Conservation (phyloP, 768 basidiomycete genomes). For the Pulveroboletus sp. region DNA sequence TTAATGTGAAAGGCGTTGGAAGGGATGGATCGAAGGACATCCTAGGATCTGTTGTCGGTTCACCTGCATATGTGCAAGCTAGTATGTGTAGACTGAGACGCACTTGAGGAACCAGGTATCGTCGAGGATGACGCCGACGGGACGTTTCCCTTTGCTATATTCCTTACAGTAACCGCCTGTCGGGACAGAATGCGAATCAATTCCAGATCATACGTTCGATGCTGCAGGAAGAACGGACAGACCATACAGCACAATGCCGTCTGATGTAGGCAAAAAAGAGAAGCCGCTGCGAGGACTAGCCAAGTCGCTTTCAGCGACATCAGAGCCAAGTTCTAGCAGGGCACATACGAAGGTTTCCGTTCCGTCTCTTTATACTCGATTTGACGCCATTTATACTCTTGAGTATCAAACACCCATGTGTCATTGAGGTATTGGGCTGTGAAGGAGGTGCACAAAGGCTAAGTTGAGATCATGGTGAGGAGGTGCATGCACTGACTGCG, state of each 20-base stretch:
- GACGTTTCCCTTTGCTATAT: constrained; percentile 79
- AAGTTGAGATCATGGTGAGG: neutral
- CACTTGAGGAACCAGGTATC: constrained; percentile 87
- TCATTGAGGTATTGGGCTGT: constrained; percentile 79
- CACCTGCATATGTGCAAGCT: neutral
- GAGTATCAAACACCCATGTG: constrained; percentile 80
- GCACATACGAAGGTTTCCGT: constrained; percentile 61
- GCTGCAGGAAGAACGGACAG: constrained; percentile 1
- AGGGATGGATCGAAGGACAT: constrained; percentile 29
- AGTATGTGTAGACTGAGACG: constrained; percentile 11
- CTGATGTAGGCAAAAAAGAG: constrained; percentile 72
- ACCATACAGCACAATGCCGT: constrained; percentile 82
- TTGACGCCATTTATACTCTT: constrained; percentile 82
- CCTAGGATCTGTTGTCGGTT: constrained; percentile 13
- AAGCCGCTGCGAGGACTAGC: constrained; percentile 73
- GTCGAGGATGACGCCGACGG: constrained; percentile 81
- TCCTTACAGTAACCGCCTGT: constrained; percentile 89
- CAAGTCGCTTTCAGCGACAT: neutral
- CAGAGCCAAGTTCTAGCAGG: neutral
- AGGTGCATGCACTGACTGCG: constrained; percentile 44
- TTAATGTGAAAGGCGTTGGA: constrained; percentile 42
- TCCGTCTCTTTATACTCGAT: constrained; percentile 71
- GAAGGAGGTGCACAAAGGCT: neutral
- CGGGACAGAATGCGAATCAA: neutral
- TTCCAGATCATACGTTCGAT: neutral